Base-by-base conservation (phyloP, 179 eudicot genomes). In the Beta macrorhiza region DNA sequence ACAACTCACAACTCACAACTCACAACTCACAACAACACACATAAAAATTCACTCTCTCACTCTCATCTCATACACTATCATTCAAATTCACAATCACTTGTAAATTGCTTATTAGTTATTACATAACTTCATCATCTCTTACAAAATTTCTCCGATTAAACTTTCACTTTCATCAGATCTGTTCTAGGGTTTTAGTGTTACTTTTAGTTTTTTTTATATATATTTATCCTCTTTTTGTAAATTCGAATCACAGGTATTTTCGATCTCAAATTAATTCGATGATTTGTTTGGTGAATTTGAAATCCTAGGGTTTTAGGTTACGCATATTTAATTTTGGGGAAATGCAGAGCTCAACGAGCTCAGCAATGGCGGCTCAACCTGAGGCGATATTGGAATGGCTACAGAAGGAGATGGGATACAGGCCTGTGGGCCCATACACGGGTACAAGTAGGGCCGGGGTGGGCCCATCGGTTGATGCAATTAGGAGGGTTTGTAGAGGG, bases 371-470 rank as follows among this genome's bases (percentile, higher is more conserved):
- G 83, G 89, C 88, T 3, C 91, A 90, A 37, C 97, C 99, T 3
- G 98, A 92, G 67, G 98, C 92, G 6, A 91, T 96, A 32, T 78
- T 92, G 62, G 91, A 91, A 76, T 96, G 99, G 99, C 91, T 96
- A 5, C 93, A 91, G 79, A 89, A 89, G 51, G 99, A 96, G 79
- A 96, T 96, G 98, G 98, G 96, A 0, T 96, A 96, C 83, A 84
- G 97, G 69, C 95, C 97, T 2, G 62, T 86, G 17, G 84, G 94
- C 25, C 89, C 97, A 2, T 82, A 80, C 76, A 81, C 90, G 29
- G 82, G 92, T 16, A 86, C 95, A 6, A 75, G 79, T 64, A 81
- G 90, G 80, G 86, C 89, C 4, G 80, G 88, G 4, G 45, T 82
- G 71, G 87, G 85, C 58, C 97, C 95, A 25, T 87, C 93, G 0